phyloP scores from a whole-genome alignment of 371 early-diverging fungal genomes.

The Syncephalastrum racemosum region DNA sequence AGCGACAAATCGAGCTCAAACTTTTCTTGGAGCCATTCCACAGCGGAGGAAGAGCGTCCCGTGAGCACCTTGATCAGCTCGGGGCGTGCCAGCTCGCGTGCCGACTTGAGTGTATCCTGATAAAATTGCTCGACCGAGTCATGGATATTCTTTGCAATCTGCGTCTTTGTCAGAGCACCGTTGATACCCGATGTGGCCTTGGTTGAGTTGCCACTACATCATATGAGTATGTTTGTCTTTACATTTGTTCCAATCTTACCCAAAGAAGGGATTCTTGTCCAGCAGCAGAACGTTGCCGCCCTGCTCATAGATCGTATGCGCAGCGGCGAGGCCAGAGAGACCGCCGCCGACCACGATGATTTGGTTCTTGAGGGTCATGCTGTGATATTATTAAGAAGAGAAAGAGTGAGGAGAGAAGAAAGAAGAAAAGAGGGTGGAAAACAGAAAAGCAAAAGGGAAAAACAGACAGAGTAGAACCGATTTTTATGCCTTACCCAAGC shows the following conservation, averaged over 20 bases:
- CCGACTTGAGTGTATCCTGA: conserved; percentile 86
- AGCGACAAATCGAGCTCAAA: conserved; percentile 86
- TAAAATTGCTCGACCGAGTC: conserved; percentile 89
- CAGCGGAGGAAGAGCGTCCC: conserved; percentile 83
- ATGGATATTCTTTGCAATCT: conserved; percentile 62
- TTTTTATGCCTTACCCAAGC: conserved; percentile 4
- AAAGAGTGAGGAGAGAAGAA: conserved; percentile 7
- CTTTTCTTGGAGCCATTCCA: conserved; percentile 91
- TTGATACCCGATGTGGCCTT: conserved; percentile 99
- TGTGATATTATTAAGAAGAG: conserved; percentile 6
- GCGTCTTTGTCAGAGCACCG: conserved; percentile 87
- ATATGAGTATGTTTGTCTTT: conserved; percentile 7
- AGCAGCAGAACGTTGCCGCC: conserved; percentile 85
- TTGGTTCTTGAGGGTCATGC: conserved; percentile 52
- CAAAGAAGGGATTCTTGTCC: conserved; percentile 90
- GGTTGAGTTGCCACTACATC: conserved; percentile 79
- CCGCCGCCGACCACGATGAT: conserved; percentile 93
- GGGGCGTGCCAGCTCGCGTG: conserved; percentile 82
- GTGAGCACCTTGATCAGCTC: conserved; percentile 87
- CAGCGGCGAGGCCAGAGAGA: conserved; percentile 87
- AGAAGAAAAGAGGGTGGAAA: conserved; percentile 9
- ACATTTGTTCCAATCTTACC: conserved; percentile 44
- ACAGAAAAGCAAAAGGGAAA: conserved; percentile 11
- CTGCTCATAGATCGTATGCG: conserved; percentile 83
- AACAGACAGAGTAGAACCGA: neutral